Conservation (phyloP, 2,329 filamentous ascomycete species). For the Penicillium polonicum region DNA sequence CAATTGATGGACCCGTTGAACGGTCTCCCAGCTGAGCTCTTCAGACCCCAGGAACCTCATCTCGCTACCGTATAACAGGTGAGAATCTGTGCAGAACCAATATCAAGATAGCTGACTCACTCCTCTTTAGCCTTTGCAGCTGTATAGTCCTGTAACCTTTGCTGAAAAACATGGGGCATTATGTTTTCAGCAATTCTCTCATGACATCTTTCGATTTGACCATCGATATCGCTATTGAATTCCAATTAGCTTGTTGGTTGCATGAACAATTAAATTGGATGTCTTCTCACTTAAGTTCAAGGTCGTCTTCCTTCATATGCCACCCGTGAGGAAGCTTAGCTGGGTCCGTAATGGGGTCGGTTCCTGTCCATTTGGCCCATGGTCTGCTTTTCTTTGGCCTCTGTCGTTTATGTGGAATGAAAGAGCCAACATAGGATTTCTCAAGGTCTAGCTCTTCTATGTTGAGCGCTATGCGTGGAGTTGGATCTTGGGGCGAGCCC, state of each 20-base stretch:
- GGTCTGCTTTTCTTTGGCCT: neutral
- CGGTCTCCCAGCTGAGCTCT: neutral
- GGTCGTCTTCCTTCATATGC: conserved; percentile 6
- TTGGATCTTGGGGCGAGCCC: neutral
- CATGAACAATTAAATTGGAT: fast-evolving
- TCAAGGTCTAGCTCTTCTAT: conserved; percentile 3
- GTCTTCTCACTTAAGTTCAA: neutral
- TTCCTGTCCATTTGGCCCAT: neutral
- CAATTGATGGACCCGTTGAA: neutral
- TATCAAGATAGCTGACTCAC: neutral
- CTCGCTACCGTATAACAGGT: neutral
- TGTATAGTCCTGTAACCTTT: neutral
- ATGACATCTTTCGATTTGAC: conserved; percentile 3
- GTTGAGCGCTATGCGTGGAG: neutral
- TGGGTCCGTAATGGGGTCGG: neutral
- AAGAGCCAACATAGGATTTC: neutral
- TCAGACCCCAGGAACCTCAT: neutral
- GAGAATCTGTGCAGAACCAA: neutral
- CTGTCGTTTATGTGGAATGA: neutral
- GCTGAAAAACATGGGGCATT: neutral
- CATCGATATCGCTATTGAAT: neutral
- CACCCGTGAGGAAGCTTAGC: neutral
- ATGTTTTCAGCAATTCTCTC: conserved; percentile 5
- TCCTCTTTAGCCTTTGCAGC: neutral
- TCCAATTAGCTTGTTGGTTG: neutral